Evolutionary conservation across 1,284 basidiomycete species (phyloP), one percentile per base, ranked within the genome.

Genomic region (Apiotrichum gracile): DNA sequence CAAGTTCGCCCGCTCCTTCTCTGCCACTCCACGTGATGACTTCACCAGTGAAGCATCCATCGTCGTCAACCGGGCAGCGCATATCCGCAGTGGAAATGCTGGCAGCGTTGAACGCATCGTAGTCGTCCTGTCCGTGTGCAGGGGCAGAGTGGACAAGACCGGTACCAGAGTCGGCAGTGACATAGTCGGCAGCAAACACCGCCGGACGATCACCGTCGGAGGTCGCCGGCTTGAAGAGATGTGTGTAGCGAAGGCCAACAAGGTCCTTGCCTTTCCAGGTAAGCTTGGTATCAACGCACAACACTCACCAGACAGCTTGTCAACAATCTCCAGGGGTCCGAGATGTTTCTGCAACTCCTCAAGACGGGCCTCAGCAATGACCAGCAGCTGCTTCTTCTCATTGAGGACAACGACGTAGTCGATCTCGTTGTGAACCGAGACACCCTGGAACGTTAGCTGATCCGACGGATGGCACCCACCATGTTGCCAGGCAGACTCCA

Each of bases 401-500:
- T 62, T 61, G 16, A 78, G 79, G 1, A 87, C 78, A 8, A 92
- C 64, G 17, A 78, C 78, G 68, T 98, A 98, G 6, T 75, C 69
- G 62, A 96, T 78, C 0, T 87, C 83, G 0, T 81, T 77, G 62
- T 91, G 80, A 1, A 93, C 85, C 3, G 90, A 87, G 47, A 98
- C 87, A 6, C 86, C 92, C 92, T 92, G 64, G 7, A 1, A 5
- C 19, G 26, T 45, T 42, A 55, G 39, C 25, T 35, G 4, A 8
- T 8, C 17, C 10, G 1, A 1, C 4, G 14, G 12, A n/a, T n/a
- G 5, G 9, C 12, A 42, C 80, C 41, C 62, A 90, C 91, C 86
- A 94, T 91, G 68, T 99, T 98, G 1, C 91, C 90, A 1, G 90
- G 90, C 43, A 98, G 77, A 8, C 91, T 97, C 94, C 94, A 99